phyloP scores from a whole-genome alignment of 2,329 filamentous ascomycete genomes.

The Drechslerella stenobrocha region DNA sequence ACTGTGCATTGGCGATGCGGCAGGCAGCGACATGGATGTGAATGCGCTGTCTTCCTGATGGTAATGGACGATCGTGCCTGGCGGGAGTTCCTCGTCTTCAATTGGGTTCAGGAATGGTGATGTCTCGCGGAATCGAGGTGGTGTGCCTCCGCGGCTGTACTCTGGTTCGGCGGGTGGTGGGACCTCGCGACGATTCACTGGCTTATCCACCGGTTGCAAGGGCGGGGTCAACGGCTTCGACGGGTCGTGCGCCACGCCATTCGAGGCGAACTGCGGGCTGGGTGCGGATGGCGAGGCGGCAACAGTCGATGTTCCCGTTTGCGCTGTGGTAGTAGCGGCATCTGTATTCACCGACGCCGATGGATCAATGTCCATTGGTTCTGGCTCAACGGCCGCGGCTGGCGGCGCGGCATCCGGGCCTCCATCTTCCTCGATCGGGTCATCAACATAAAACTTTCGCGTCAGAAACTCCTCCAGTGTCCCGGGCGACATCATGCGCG shows the following conservation, averaged over 20 bases:
- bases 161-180: constrained; percentile 29
- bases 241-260: constrained; percentile 38
- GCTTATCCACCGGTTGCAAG: constrained; percentile 23
- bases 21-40: constrained; percentile 27
- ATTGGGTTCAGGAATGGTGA: constrained; percentile 51
- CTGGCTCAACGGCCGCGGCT: constrained; percentile 4
- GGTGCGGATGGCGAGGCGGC: constrained; percentile 20
- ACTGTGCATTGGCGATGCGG: constrained; percentile 57
- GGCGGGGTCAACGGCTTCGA: constrained; percentile 43
- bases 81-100: constrained; percentile 45
- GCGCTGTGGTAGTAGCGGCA: background rate
- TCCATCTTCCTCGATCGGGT: constrained; percentile 42
- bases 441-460: constrained; percentile 37
- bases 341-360: constrained; percentile 3
- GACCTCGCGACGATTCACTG: constrained; percentile 17
- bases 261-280: constrained; percentile 33
- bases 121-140: constrained; percentile 51
- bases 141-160: constrained; percentile 50
- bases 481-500: constrained; percentile 57
- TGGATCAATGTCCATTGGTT: constrained; percentile 42
- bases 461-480: constrained; percentile 47
- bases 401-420: constrained; percentile 1
- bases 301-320: background rate
- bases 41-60: constrained; percentile 39
- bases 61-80: constrained; percentile 44